Evolutionary conservation across 1,139 yeast species (phyloP).

Genomic region (Blastobotrys persicus): DNA sequence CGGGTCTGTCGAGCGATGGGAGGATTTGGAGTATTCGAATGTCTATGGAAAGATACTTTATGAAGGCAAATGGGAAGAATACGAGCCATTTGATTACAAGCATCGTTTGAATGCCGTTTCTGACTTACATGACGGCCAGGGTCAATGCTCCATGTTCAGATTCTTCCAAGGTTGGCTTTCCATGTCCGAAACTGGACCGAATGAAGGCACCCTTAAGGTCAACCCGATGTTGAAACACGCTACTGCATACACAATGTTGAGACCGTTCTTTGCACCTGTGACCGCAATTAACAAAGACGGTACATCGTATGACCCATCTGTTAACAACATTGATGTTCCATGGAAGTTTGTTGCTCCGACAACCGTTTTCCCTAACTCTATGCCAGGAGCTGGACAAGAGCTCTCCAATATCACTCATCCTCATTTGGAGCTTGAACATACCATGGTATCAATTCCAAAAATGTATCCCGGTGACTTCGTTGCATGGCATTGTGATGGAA

Average conservation of each 20-base stretch:
- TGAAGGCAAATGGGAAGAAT: slow-evolving; percentile 49
- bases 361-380: slow-evolving; percentile 22
- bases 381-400: slow-evolving; percentile 38
- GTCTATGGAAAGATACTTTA: slow-evolving; percentile 42
- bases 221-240: slow-evolving; percentile 40
- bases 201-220: slow-evolving; percentile 47
- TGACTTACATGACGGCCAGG: slow-evolving; percentile 42
- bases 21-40: slow-evolving; percentile 42
- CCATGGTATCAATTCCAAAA: slow-evolving; percentile 30
- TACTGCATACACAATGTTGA: slow-evolving; percentile 45
- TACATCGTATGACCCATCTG: slow-evolving; percentile 19
- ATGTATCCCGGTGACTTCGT: slow-evolving; percentile 43
- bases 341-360: slow-evolving; percentile 28
- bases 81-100: slow-evolving; percentile 45
- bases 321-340: slow-evolving; percentile 19
- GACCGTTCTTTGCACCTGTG: slow-evolving; percentile 45
- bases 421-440: slow-evolving; percentile 27
- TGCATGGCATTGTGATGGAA: slow-evolving; percentile 50
- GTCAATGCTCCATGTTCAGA: slow-evolving; percentile 42
- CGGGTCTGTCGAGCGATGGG: slow-evolving; percentile 50
- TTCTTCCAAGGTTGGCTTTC: slow-evolving; percentile 53
- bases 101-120: slow-evolving; percentile 41
- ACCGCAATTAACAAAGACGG: slow-evolving; percentile 23
- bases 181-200: slow-evolving; percentile 40
- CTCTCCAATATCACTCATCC: slow-evolving; percentile 31